Evolutionary conservation across 1,284 basidiomycete genomes (phyloP).

Genomic region (Trichosporon coremiiforme): DNA sequence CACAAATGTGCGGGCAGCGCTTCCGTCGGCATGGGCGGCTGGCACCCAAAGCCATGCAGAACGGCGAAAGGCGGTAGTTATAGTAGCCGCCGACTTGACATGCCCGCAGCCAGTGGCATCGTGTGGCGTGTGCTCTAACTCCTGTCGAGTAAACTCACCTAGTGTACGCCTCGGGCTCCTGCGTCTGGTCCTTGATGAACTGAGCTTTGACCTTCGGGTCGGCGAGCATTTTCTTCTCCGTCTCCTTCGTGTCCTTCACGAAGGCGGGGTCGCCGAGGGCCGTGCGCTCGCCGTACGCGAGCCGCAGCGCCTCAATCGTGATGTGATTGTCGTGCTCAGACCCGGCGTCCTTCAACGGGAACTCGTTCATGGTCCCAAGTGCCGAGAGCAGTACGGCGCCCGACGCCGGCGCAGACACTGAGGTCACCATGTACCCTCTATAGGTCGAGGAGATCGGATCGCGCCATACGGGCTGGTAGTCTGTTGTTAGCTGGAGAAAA

Average conservation of each 20-base stretch:
- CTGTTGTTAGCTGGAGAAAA: conserved; percentile 17
- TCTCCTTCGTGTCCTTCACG: conserved; percentile 36
- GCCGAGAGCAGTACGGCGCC: conserved; percentile 47
- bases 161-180: conserved; percentile 21
- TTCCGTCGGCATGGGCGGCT: too few species aligned
- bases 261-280: conserved; percentile 48
- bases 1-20: too few species aligned
- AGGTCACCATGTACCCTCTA: conserved; percentile 39
- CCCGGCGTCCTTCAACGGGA: conserved; percentile 23
- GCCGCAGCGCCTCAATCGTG: conserved; percentile 42
- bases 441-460: conserved; percentile 39
- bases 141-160: neutral
- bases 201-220: conserved; percentile 1
- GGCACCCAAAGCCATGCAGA: too few species aligned
- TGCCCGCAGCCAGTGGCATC: too few species aligned
- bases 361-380: conserved; percentile 40
- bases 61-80: too few species aligned
- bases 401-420: conserved; percentile 48
- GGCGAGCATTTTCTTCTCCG: conserved; percentile 37
- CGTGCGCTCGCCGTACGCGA: conserved; percentile 48
- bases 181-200: conserved; percentile 10
- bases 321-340: conserved; percentile 37
- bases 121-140: neutral
- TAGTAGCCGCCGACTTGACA: neutral
- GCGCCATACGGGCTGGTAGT: conserved; percentile 40